Base-by-base conservation (phyloP, 768 basidiomycete genomes). In the Lactarius trivialis region DNA sequence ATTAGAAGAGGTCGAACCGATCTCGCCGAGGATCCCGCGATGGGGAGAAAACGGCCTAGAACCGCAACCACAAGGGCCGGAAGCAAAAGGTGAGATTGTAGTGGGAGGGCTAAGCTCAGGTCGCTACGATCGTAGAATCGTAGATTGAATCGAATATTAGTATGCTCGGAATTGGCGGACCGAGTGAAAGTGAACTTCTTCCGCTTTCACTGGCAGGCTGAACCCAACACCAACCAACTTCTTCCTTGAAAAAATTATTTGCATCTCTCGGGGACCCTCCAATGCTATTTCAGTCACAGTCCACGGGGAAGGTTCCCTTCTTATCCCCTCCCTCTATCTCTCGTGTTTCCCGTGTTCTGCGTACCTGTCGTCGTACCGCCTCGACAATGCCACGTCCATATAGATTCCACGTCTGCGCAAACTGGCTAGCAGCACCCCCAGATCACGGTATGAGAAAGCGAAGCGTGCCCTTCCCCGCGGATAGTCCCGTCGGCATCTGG, bases 371-470 rank as follows among this genome's bases (percentile, higher is more conserved):
- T 15, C 70, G 68, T 56, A 11, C 57, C 11, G 55, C 67, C 48
- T 72, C 72, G 7, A 67, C 69, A 1, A 60, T 71, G 28, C 72
- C 77, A 17, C 76, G 77, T 21, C 80, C 88, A 6, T 93, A 85
- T 70, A 82, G 75, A 36, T 91, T 93, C 71, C 84, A 91, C 68
- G 77, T 91, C 39, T 90, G 87, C 56, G 81, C 82, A 17, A 87
- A 88, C 72, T 93, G 89, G 86, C 84, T 84, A 32, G 85, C 84
- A 45, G 93, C 93, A 71, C 83, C 88, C 19, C 71, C 77, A 11
- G 67, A 68, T 66, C 77, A 73, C 63, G 76, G 65, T 58, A 65
- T 41, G 7, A 68, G 67, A 48, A 71, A 70, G 52, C 63, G 69
- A 59, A 72, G 74, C 76, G 64, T 69, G 74, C 84, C 86, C 0